phyloP scores from a whole-genome alignment of 768 basidiomycete species.

The Xerocomellus dryophilus region DNA sequence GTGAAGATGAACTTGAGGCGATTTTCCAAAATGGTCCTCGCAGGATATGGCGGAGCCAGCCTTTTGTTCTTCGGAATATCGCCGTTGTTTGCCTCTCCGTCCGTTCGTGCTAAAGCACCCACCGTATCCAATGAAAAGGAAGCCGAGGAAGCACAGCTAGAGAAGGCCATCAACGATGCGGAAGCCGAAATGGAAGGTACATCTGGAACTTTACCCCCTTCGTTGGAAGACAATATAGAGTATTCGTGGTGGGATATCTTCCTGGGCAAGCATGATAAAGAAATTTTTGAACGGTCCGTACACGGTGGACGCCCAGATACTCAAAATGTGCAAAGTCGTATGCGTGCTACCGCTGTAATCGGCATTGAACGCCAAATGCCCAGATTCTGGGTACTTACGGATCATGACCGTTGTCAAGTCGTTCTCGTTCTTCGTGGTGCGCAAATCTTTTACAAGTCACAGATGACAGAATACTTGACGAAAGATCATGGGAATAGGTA shows the following conservation, averaged over 20 bases:
- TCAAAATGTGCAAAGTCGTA: slow-evolving; percentile 33
- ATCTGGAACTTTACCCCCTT: slow-evolving; percentile 30
- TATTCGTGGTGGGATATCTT: slow-evolving; percentile 87
- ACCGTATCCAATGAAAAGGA: slow-evolving; percentile 41
- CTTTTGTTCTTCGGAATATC: slow-evolving; percentile 78
- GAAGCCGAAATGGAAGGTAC: slow-evolving; percentile 56
- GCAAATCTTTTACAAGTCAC: slow-evolving; percentile 8
- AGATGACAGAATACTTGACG: slow-evolving; percentile 1
- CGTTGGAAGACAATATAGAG: slow-evolving; percentile 26
- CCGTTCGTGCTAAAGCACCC: slow-evolving; percentile 22
- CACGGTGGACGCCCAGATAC: slow-evolving; percentile 20
- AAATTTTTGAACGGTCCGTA: slow-evolving; percentile 72
- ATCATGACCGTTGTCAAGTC: slow-evolving; percentile 69
- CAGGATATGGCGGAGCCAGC: slow-evolving; percentile 80
- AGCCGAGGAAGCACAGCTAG: slow-evolving; percentile 59
- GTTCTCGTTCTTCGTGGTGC: slow-evolving; percentile 70
- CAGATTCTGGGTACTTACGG: slow-evolving; percentile 82
- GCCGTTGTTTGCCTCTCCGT: slow-evolving; percentile 27
- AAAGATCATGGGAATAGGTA: slow-evolving; percentile 42
- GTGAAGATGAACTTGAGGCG: slow-evolving; percentile 71
- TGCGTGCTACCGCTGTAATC: slow-evolving; percentile 58
- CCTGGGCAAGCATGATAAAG: slow-evolving; percentile 75
- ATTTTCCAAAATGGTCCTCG: slow-evolving; percentile 78
- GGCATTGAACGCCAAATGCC: slow-evolving; percentile 73
- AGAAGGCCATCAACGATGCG: slow-evolving; percentile 65